Evolutionary conservation across 352 stramenopile genomes (phyloP).

Genomic region (Pythium pectinolyticum): DNA sequence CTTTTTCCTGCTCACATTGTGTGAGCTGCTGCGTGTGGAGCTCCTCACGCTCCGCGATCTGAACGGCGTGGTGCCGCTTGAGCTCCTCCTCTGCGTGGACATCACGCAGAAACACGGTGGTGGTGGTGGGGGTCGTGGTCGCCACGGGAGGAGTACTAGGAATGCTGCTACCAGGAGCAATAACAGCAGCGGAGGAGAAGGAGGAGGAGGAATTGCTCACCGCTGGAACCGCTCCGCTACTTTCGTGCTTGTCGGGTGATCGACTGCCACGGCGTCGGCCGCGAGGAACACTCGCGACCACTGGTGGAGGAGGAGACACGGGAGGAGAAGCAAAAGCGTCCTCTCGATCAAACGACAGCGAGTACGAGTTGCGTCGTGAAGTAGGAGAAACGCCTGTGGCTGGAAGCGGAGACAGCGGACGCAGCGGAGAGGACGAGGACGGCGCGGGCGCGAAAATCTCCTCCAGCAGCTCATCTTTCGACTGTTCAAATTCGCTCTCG

Average conservation of each 20-base stretch:
- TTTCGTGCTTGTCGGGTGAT: conserved; percentile 17
- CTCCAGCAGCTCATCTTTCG: conserved; percentile 66
- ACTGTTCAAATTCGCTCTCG: conserved; percentile 65
- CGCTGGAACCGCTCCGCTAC: no score
- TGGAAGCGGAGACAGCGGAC: neutral
- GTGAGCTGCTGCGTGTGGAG: neutral
- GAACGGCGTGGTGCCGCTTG: conserved; percentile 8
- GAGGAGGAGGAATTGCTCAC: no score
- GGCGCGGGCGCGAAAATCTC: conserved; percentile 43
- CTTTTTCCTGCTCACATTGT: neutral
- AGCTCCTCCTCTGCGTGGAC: conserved; percentile 22
- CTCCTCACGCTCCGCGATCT: neutral
- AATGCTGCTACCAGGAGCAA: neutral
- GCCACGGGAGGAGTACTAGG: neutral
- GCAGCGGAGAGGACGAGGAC: conserved; percentile 13
- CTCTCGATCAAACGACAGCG: conserved; percentile 48
- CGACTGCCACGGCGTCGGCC: conserved; percentile 4
- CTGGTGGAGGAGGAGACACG: no score
- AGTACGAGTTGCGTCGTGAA: conserved; percentile 48
- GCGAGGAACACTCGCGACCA: neutral
- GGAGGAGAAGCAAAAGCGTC: no score
- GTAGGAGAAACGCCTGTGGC: neutral
- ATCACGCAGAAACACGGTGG: conserved; percentile 19
- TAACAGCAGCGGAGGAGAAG: neutral
- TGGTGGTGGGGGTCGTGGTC: neutral